phyloP scores from a whole-genome alignment of 441 rosid genomes.

The Populus hybrid region DNA sequence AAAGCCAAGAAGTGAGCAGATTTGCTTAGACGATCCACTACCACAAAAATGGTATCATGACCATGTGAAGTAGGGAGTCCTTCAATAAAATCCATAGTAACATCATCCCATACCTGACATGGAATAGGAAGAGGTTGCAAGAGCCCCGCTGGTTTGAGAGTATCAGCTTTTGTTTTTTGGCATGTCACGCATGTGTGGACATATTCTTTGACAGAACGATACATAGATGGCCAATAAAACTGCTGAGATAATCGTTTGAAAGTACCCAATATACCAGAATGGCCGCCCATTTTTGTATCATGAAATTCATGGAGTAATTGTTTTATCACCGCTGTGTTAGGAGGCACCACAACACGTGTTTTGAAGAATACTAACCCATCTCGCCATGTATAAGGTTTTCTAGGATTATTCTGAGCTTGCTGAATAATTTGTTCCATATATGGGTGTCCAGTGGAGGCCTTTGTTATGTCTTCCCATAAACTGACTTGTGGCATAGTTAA shows the following conservation, averaged over 20 bases:
- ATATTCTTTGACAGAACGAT: too few relatives aligned
- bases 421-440: too few relatives aligned
- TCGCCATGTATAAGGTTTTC: too few relatives aligned
- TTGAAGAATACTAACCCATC: too few relatives aligned
- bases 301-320: too few relatives aligned
- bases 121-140: neutral
- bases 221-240: too few relatives aligned
- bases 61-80: neutral
- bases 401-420: too few relatives aligned
- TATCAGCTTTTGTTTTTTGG: neutral
- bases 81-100: neutral
- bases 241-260: too few relatives aligned
- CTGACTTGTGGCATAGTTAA: neutral
- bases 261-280: too few relatives aligned
- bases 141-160: neutral
- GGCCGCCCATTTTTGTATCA: too few relatives aligned
- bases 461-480: neutral
- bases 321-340: too few relatives aligned
- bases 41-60: neutral
- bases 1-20: neutral
- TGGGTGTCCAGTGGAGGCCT: neutral
- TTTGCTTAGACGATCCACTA: neutral
- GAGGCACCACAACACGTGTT: too few relatives aligned
- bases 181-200: neutral
- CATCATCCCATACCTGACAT: neutral